Evolutionary conservation across 768 basidiomycete genomes (phyloP), one percentile per base, ranked within the genome.

Genomic region (Amanita brunnescens): DNA sequence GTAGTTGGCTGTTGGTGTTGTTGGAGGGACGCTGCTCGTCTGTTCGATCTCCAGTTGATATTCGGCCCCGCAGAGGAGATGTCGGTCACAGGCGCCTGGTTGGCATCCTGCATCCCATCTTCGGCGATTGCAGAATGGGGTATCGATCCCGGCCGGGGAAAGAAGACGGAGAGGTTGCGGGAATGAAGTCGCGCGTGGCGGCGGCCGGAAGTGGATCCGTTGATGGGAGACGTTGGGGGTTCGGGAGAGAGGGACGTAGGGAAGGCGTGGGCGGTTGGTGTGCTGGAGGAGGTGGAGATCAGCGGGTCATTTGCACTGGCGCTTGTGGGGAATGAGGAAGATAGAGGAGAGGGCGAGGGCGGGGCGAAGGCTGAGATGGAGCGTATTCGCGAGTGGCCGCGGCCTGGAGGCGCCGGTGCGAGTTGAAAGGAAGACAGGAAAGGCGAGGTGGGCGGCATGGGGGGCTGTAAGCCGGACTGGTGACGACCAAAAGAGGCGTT

Each of bases 291-390:
- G n/a, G n/a, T 4, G 55, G 58, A 20, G 55, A 55, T 21, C 59
- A 59, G 12, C 58, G 56, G 13, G 65, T 65, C 0, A 63, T 61
- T 23, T 58, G 54, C n/a, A n/a, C n/a, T n/a, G n/a, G n/a, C n/a
- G n/a, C n/a, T n/a, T n/a, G n/a, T n/a, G n/a, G n/a, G n/a, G 13
- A 54, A 21, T 43, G 6, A 47, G 52, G 43, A 41, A 56, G 10
- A 35, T 50, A 81, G 70, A 4, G 79, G 79, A 1, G 80, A 80
- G 74, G 77, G 2, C 70, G 65, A 23, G 70, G 61, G 1, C 12
- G 51, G 45, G 26, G 43, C 51, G 9, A 45, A 52, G 34, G 51
- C 43, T 5, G 43, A 44, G 32, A 44, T 18, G 16, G 51, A 47
- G n/a, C 43, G 51, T 35, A 21, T 46, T 23, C 45, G 23, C 16